Conservation (phyloP, 2,329 filamentous ascomycete species). For the Alternaria sp. region DNA sequence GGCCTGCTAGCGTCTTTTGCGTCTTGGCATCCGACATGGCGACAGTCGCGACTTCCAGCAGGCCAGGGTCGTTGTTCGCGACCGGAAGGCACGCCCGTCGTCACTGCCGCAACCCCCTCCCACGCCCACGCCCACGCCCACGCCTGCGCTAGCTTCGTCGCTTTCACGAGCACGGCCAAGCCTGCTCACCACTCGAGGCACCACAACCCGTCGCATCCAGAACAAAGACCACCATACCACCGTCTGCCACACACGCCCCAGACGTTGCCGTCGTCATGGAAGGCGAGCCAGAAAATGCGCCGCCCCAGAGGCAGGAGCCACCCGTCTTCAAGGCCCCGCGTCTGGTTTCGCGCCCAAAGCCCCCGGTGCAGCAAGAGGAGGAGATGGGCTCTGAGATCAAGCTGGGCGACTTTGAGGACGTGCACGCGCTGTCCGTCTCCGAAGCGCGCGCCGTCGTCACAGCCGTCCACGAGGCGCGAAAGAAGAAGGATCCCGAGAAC, state of each 20-base stretch:
- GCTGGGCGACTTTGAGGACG: constrained; percentile 92
- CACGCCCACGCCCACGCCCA: background rate
- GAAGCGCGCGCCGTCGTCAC: constrained; percentile 93
- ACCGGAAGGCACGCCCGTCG: background rate
- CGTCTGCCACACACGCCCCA: constrained; percentile 1
- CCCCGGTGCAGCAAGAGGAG: constrained; percentile 78
- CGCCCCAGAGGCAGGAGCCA: constrained; percentile 26
- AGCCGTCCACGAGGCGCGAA: constrained; percentile 81
- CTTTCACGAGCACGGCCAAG: constrained; percentile 10
- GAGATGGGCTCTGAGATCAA: constrained; percentile 82
- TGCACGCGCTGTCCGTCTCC: constrained; percentile 89
- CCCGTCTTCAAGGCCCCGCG: constrained; percentile 46
- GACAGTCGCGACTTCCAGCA: constrained; percentile 5
- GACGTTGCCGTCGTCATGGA: constrained; percentile 38
- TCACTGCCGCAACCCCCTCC: background rate
- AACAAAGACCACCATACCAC: constrained; percentile 11
- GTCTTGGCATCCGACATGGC: constrained; percentile 12
- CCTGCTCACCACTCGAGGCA: background rate
- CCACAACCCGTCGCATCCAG: background rate
- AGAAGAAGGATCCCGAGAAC: constrained; percentile 66
- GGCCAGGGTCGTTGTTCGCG: background rate
- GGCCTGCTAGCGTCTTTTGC: constrained; percentile 1
- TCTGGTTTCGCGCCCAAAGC: constrained; percentile 60
- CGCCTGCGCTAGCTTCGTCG: constrained; percentile 1
- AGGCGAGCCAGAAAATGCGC: constrained; percentile 35